Percentiles rank a stretch among this genome's conserved stretches.
Conservation (phyloP, 257 asterid genomes). For the Salvia splendens region DNA sequence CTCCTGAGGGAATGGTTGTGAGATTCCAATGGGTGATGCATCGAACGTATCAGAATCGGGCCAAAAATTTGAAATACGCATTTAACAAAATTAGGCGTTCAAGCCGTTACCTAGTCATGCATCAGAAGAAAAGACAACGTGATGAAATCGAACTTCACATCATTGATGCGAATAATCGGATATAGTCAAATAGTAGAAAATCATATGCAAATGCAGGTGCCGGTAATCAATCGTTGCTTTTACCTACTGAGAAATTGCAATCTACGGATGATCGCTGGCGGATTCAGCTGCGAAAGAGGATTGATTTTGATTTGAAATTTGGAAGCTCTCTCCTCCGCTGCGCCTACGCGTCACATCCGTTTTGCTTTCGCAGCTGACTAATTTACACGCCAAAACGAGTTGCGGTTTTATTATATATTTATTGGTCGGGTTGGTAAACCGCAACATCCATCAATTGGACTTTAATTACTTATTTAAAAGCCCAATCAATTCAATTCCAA, state of each 20-base stretch:
- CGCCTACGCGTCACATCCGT: slow-evolving; percentile 7
- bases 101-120: neutral
- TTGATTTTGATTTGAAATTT: slow-evolving; percentile 2
- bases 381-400: slow-evolving; percentile 12
- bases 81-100: neutral
- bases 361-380: slow-evolving; percentile 28
- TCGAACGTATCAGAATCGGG: too few species aligned
- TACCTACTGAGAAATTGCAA: slow-evolving; percentile 21
- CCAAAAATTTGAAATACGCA: too few species aligned
- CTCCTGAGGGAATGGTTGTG: neutral
- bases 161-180: slow-evolving; percentile 1
- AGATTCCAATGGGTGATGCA: neutral
- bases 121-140: slow-evolving; percentile 5
- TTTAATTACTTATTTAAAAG: neutral
- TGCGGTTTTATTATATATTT: slow-evolving; percentile 13
- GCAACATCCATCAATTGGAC: neutral
- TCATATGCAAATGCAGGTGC: slow-evolving; percentile 11
- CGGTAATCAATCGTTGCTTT: neutral
- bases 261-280: neutral
- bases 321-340: neutral
- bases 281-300: neutral
- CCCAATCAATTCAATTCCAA: neutral
- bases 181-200: neutral
- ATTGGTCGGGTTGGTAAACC: slow-evolving; percentile 38
- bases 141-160: slow-evolving; percentile 13